Percentiles rank a stretch among this genome's conserved stretches.
These are phyloP conservation scores for Solanum chiquidenum DNA, from an alignment of 257 asterid genomes.

Conservation along the genomic window DNA sequence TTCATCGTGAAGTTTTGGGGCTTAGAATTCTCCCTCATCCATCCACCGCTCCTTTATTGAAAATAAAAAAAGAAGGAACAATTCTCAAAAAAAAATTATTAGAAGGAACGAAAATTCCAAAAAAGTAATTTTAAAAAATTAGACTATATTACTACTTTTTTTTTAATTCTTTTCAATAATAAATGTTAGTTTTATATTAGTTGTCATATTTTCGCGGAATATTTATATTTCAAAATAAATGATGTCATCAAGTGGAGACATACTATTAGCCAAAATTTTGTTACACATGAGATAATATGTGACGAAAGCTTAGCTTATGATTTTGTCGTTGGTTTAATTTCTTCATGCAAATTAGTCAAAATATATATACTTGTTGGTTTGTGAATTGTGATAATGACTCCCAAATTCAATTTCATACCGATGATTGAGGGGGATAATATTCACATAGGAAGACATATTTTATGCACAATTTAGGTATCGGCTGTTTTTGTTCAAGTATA, in stretches of 20 bases:
- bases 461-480: too few species aligned
- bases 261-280: not conserved
- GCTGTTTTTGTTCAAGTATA: too few species aligned
- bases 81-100: not conserved
- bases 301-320: not conserved
- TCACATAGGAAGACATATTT: not conserved
- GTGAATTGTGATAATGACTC: not conserved
- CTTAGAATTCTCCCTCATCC: not conserved
- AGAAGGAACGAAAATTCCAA: not conserved
- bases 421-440: not conserved
- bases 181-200: too few species aligned
- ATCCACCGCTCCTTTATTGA: not conserved
- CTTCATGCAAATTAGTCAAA: not conserved
- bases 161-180: too few species aligned
- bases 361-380: not conserved
- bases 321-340: not conserved
- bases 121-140: too few species aligned
- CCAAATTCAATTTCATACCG: not conserved
- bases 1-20: not conserved
- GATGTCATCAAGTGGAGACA: not conserved
- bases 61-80: not conserved
- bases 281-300: not conserved
- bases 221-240: not conserved
- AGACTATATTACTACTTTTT: not conserved
- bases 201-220: not conserved